These are phyloP conservation scores for Yamadazyma tumulicola DNA, from an alignment of 805 yeast species.

Conservation along the genomic window DNA sequence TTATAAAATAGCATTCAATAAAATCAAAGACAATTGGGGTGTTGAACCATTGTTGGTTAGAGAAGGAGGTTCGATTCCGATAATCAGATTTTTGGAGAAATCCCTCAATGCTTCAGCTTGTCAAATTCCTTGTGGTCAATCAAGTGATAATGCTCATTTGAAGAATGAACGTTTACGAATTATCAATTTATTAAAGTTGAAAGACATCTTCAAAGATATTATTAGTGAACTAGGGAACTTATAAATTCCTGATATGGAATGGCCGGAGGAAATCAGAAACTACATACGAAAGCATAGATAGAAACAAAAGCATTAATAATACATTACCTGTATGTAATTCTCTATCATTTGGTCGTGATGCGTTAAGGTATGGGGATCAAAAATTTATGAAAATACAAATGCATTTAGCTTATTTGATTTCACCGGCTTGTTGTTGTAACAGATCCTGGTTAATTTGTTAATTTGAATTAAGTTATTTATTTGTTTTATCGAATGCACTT, in stretches of 20 bases:
- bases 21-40: constrained; percentile 70
- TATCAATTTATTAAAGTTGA: constrained; percentile 69
- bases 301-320: no score
- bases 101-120: constrained; percentile 84
- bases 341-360: no score
- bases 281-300: not conserved
- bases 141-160: constrained; percentile 91
- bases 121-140: constrained; percentile 95
- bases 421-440: constrained; percentile 21
- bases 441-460: constrained; percentile 14
- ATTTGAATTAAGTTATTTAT: constrained; percentile 18
- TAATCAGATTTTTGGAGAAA: constrained; percentile 80
- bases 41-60: constrained; percentile 78
- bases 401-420: constrained; percentile 11
- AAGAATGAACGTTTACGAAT: constrained; percentile 82
- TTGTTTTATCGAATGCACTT: constrained; percentile 20
- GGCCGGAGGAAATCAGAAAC: no score
- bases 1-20: constrained; percentile 61
- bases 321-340: no score
- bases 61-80: constrained; percentile 97
- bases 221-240: constrained; percentile 30
- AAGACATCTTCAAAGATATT: constrained; percentile 57
- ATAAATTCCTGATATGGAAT: no score
- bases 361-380: no score
- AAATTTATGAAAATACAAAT: constrained; percentile 3